phyloP scores from a whole-genome alignment of 73 alveolate species.

The Uronychia binucleata region DNA sequence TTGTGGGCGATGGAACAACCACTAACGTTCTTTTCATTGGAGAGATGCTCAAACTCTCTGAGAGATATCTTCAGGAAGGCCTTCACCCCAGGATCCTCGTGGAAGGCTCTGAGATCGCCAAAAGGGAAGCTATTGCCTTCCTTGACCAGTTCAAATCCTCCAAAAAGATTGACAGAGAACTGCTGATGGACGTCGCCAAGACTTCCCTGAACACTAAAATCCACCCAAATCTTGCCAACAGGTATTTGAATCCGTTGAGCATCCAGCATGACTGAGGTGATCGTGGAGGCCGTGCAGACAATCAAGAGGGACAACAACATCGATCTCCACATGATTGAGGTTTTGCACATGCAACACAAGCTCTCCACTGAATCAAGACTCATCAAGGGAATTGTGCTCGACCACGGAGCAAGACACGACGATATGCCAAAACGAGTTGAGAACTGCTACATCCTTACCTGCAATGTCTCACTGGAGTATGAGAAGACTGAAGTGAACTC shows the following conservation, averaged over 20 bases:
- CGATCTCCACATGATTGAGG: conserved; percentile 98
- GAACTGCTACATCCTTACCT: conserved; percentile 96
- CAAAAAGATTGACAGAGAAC: conserved; percentile 89
- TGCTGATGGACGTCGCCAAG: conserved; percentile 92
- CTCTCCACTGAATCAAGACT: conserved; percentile 97
- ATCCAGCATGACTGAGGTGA: background rate
- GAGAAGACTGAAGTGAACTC: conserved; percentile 99
- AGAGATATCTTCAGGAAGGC: conserved; percentile 93
- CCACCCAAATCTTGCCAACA: conserved; percentile 75
- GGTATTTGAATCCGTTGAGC: conserved; percentile 28
- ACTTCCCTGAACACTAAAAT: conserved; percentile 92
- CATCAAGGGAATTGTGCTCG: conserved; percentile 99
- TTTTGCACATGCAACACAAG: conserved; percentile 99
- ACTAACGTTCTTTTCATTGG: conserved; percentile 96
- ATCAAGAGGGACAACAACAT: conserved; percentile 82
- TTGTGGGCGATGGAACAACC: conserved; percentile 99
- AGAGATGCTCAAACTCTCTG: conserved; percentile 96
- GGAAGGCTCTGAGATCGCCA: conserved; percentile 94
- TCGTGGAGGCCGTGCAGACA: conserved; percentile 87
- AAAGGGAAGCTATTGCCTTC: conserved; percentile 78
- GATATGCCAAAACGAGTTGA: conserved; percentile 88
- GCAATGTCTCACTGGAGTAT: conserved; percentile 99
- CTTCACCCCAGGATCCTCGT: conserved; percentile 96
- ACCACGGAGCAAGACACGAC: conserved; percentile 99
- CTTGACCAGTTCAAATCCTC: conserved; percentile 70